Base-by-base conservation (phyloP, 2,329 filamentous ascomycete species). In the Nectriaceae sp. region DNA sequence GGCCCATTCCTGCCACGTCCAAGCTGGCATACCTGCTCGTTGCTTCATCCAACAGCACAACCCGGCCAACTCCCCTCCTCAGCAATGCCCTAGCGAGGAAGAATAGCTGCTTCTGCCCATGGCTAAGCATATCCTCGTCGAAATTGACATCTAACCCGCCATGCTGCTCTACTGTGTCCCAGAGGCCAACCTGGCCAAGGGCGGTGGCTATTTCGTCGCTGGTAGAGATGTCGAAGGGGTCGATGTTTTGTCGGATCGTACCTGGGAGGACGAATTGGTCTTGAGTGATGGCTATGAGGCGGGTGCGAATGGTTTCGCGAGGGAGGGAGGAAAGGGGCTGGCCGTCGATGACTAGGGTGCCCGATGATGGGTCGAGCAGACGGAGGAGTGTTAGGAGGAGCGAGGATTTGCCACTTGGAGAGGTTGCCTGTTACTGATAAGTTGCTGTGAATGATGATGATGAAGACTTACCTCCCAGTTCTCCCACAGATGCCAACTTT, bases 401-500 rank as follows among this genome's bases (percentile, higher is more conserved):
- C 0, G 76, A 78, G 0, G 72, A 75, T 62, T 82, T 81, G 1
- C 79, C 78, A 42, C 77, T 79, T 10, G 6, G 11, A 21, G 26
- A 16, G 19, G 22, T 20, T 26, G 31, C 44, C 33, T 37, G 21
- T 24, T 13, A 22, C 39, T 44, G 45, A 21, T 19, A 15, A 36
- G 24, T 13, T 8, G 11, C 15, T 20, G 19, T 5, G 16, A 10
- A 21, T 24, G 0, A 70, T 18, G n/a, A 26, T 26, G 22, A 13
- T 21, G 21, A 13, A 20, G 33, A 42, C 52, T 50, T 13, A 60
- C 53, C 61, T 62, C 33, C 77, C 77, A 19, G 74, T 78, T 11
- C 77, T 73, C 11, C 79, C 78, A 40, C 75, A 77, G n/a, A 81
- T 71, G 2, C 69, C 77, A 11, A 81, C 61, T 49, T 77, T 79